Evolutionary conservation across 306 rosid genomes (phyloP), one percentile per base, ranked within the genome.

Genomic region (Vachellia collinsii): DNA sequence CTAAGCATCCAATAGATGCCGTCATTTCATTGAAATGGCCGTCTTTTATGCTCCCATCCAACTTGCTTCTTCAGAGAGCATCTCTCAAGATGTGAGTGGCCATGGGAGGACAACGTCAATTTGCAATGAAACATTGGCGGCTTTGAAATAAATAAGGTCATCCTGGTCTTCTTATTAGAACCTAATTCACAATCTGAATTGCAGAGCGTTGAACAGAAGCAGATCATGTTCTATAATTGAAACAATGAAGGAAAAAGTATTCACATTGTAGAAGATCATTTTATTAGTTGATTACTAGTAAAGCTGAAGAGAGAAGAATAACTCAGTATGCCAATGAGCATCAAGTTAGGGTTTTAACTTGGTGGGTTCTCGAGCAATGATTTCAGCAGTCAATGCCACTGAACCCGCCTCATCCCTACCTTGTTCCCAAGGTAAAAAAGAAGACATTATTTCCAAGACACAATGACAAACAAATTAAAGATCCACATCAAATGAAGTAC

Each of bases 1-100:
- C 34, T 29, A 29, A 29, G 34, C 2, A 1, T 29, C 34, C 34
- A 29, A 0, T 94, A 0, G 98, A 93, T 79, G 87, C 91, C 9
- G 89, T 86, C 0, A 87, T 90, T 48, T 29, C 34, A 29, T 29
- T 29, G 34, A 29, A 29, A 29, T 44, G 5, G n/a, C 70, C 41
- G 36, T 37, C 22, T 42, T 42, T 43, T 3, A 43, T 11, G 3
- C 46, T 9, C 10, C 46, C 46, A 43, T 43, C 46, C 46, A 43
- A 43, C 46, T 43, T 43, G 12, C 12, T 43, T 43, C 12, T 43
- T 43, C 46, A 43, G 10, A 9, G 46, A 9, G 11, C 12, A 43
- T 42, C 46, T 42, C 46, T 42, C 46, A 43, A 3, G 3, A 43
- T 43, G 46, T 42, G 11, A 7, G 46, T 42, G 63, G 10, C 38